Conservation (phyloP, 176 grass and related monocot species). For the Zea mays region DNA sequence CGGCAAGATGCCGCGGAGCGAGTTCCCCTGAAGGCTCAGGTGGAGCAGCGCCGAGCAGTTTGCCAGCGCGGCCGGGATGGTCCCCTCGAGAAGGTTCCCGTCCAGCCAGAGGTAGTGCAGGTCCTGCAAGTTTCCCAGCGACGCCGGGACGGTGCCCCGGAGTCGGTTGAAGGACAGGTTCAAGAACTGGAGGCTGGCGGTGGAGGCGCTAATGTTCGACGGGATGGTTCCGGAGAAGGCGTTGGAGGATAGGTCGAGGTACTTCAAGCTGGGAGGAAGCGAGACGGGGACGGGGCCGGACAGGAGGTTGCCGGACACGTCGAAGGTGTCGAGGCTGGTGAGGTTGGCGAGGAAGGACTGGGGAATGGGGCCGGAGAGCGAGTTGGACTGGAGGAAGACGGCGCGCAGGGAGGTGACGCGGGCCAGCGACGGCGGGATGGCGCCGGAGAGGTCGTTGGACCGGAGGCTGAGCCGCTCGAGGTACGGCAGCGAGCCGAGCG, state of each 20-base stretch:
- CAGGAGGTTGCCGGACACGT: conserved; percentile 71
- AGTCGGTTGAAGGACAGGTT: conserved; percentile 92
- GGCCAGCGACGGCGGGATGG: conserved; percentile 59
- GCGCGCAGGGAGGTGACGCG: conserved; percentile 58
- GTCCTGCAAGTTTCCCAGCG: conserved; percentile 62
- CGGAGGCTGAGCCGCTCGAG: conserved; percentile 87
- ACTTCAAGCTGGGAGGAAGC: conserved; percentile 49
- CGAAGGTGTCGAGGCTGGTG: conserved; percentile 68
- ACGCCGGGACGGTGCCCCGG: conserved; percentile 69
- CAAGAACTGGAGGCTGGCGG: conserved; percentile 65
- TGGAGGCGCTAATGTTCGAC: conserved; percentile 41
- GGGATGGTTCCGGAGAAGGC: conserved; percentile 71
- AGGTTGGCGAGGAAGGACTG: conserved; percentile 67
- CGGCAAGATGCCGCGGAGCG: conserved; percentile 81
- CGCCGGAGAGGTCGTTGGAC: conserved; percentile 69
- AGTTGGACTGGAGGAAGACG: conserved; percentile 83
- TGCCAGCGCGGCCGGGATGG: conserved; percentile 79
- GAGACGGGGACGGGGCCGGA: conserved; percentile 61
- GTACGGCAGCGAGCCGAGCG: conserved; percentile 52
- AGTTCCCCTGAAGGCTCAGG: conserved; percentile 80
- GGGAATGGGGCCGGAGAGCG: conserved; percentile 70
- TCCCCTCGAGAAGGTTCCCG: conserved; percentile 83
- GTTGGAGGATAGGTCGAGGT: conserved; percentile 93
- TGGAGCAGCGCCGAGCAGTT: conserved; percentile 82
- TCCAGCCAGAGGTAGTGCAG: conserved; percentile 94